Base-by-base conservation (phyloP, 345 rosid species). In the Aurinia saxatilis region DNA sequence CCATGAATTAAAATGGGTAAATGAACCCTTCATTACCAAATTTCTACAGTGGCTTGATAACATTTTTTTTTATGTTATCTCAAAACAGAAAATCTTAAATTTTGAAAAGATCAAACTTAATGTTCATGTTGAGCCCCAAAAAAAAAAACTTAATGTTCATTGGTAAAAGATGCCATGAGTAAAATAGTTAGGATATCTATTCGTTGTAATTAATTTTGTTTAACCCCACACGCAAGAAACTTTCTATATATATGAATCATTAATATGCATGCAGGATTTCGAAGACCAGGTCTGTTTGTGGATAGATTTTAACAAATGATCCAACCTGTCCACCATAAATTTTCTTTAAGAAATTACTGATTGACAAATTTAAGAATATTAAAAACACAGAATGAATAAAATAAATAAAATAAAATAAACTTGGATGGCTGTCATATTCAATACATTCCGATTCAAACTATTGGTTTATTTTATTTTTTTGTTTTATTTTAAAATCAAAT, bases 381-480 rank as follows among this genome's bases (percentile, higher is more conserved):
- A 49, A 49, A 6, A 70, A 39, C 36, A 11, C 47, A 34, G 8
- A 21, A 48, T 36, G 3, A 50, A 49, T 34, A 5, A 34, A 45
- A 13, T 34, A 5, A 34, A 45, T 9, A 45, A 33, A 34, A 8
- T 0, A 39, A 53, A 17, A 8, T 11, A 23, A 3, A 7, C 21
- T 27, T 27, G 39, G 64, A 35, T 69, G 65, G 72, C 56, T 74
- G 84, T 81, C 80, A 15, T 68, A 65, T 63, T 79, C 80, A 46
- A 58, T 58, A 60, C 61, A 65, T 75, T 71, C 72, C 8, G 21
- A 68, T 72, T 83, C 76, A 73, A 79, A 52, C 61, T 44, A 57
- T 64, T 71, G 49, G 70, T 49, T 50, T 16, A 33, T 40, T 61
- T 48, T 30, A 18, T 63, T 71, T 56, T 63, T 64, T 56, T 56